Evolutionary conservation across 176 grass and related monocot species (phyloP), one percentile per base, ranked within the genome.

Genomic region (Aegilops longissima): DNA sequence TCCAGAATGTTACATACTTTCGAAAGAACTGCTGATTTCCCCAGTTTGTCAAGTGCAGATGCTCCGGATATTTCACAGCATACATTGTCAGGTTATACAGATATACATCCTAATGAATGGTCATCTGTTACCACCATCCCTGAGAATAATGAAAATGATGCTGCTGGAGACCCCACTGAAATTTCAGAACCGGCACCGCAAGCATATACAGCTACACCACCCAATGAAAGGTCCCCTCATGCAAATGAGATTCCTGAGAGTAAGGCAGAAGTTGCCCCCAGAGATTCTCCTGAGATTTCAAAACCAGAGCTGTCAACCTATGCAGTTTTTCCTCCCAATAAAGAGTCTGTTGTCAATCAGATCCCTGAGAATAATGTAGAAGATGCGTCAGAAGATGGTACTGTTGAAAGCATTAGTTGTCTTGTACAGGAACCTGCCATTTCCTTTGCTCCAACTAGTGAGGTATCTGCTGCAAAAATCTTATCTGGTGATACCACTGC

Each of bases 1-100:
- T 69, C 51, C 45, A 27, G 66, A 40, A 62, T 76, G 71, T 34
- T 73, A 47, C 59, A 82, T 83, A 61, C 80, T 74, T 65, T 45
- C 56, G 65, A 78, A 39, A 89, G 76, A 42, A 29, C 67, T 64
- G 17, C 66, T 84, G 62, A 73, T 72, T 88, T 84, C 16, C 9
- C 63, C 78, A 84, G 81, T 77, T 83, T 85, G 89, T 84, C 87
- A 61, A 87, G 92, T 82, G 73, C 83, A 66, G 77, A 85, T 83
- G 66, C 67, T 83, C 87, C 58, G 73, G 87, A 89, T 78, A 75
- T 78, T 83, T 85, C 78, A 61, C 65, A 59, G 36, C 49, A 18
- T 79, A 31, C 54, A 73, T 30, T 80, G 58, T 80, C 62, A 71
- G 72, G 75, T n/a, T 63, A 83, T 82, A 82, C 80, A 54, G 66